Evolutionary conservation across 176 grass and related monocot genomes (phyloP).

Genomic region (bread wheat (Triticum aestivum)): IWGSC_CS_RefSeq_v2.1 NC_057813.1:186638329-186638828

Average conservation of each 20-base stretch:
- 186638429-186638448: neutral
- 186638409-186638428: neutral
- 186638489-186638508: neutral
- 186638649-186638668: neutral
- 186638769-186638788: neutral
- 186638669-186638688: neutral
- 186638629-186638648: neutral
- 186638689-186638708: neutral
- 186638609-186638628: neutral
- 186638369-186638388: neutral
- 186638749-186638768: neutral
- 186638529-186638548: neutral
- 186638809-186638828: conserved; percentile 38
- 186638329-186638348: no score
- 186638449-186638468: no score
- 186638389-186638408: neutral
- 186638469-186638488: neutral
- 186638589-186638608: conserved; percentile 19
- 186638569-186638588: conserved; percentile 51
- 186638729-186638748: neutral
- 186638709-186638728: neutral
- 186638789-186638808: conserved; percentile 29
- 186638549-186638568: conserved; percentile 32
- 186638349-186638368: no score
- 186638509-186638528: neutral